Conservation (phyloP, 805 yeast genomes). For the Schizosaccharomyces japonicus region DNA sequence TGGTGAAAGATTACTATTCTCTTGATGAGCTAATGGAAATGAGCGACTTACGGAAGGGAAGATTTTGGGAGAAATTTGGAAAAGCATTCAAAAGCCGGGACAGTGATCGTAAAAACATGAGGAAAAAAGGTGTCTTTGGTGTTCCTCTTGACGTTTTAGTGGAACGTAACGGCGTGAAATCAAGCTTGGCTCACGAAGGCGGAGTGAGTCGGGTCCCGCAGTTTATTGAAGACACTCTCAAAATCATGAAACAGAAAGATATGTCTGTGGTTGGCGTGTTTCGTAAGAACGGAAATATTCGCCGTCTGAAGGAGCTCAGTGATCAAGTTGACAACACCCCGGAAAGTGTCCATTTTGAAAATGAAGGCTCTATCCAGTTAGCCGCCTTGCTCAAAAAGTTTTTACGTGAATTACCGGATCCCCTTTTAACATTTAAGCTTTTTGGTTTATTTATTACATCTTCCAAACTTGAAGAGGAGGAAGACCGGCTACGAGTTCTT, state of each 20-base stretch:
- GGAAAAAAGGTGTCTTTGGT: slow-evolving; percentile 41
- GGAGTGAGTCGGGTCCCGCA: slow-evolving; percentile 58
- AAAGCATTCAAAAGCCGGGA: slow-evolving; percentile 16
- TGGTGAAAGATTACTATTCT: slow-evolving; percentile 16
- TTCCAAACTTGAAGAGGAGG: slow-evolving; percentile 19
- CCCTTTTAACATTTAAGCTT: slow-evolving; percentile 51
- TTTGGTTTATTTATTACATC: slow-evolving; percentile 44
- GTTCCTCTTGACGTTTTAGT: slow-evolving; percentile 47
- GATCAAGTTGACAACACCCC: slow-evolving; percentile 53
- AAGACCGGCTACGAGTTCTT: slow-evolving; percentile 28
- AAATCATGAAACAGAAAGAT: slow-evolving; percentile 50
- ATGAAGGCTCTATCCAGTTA: slow-evolving; percentile 69
- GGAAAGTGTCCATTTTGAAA: slow-evolving; percentile 35
- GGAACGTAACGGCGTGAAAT: slow-evolving; percentile 50
- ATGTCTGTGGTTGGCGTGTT: slow-evolving; percentile 89
- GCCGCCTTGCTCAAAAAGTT: slow-evolving; percentile 85
- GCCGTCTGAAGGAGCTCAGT: slow-evolving; percentile 48
- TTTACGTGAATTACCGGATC: slow-evolving; percentile 78
- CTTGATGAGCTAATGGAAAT: slow-evolving; percentile 21
- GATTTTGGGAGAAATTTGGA: slow-evolving; percentile 26
- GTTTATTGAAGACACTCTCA: slow-evolving; percentile 62
- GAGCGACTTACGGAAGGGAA: slow-evolving; percentile 17
- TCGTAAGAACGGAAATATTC: slow-evolving; percentile 86
- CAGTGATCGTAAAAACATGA: slow-evolving; percentile 6
- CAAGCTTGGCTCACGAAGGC: slow-evolving; percentile 68